Conservation (phyloP, 345 rosid species). For the Sonneratia caseolaris region DNA sequence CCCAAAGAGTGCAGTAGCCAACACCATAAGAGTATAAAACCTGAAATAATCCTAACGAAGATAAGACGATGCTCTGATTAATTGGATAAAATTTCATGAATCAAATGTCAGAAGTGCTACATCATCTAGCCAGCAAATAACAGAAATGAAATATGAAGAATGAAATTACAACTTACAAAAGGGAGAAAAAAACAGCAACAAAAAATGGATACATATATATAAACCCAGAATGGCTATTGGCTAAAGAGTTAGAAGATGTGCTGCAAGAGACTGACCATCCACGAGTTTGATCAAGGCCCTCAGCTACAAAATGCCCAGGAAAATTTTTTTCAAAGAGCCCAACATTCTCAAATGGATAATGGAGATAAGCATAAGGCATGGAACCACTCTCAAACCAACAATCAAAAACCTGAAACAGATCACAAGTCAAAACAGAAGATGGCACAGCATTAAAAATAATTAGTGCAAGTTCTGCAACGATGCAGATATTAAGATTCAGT, state of each 20-base stretch:
- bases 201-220: background rate
- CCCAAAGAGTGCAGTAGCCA: conserved; percentile 92
- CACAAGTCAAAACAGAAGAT: background rate
- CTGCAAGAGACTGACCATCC: conserved; percentile 69
- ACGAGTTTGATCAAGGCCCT: conserved; percentile 99
- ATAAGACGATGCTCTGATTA: background rate
- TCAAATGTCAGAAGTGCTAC: background rate
- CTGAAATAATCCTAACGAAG: conserved; percentile 22
- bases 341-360: conserved; percentile 93
- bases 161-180: background rate
- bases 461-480: background rate
- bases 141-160: too few species aligned
- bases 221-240: background rate
- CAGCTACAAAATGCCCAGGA: conserved; percentile 98
- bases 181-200: background rate
- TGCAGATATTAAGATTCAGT: conserved; percentile 1
- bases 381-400: conserved; percentile 99
- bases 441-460: background rate
- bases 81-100: background rate
- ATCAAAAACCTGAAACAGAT: conserved; percentile 73
- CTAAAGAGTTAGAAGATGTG: background rate
- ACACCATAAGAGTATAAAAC: conserved; percentile 99
- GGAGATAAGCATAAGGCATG: conserved; percentile 99
- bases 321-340: conserved; percentile 83
- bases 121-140: background rate